phyloP scores from a whole-genome alignment of 805 yeast species.

The Candida maesae region DNA sequence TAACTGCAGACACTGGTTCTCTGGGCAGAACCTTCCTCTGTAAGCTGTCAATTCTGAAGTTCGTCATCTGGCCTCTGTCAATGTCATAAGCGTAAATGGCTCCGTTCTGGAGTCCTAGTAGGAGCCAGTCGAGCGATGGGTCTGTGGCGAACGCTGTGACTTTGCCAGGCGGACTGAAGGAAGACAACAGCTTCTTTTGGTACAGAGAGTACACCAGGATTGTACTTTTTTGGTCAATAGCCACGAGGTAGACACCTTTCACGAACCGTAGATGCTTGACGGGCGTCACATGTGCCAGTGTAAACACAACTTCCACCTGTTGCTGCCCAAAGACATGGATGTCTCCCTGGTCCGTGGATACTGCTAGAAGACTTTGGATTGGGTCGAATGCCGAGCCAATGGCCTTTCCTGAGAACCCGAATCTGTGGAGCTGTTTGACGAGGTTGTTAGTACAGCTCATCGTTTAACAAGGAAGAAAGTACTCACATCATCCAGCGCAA shows the following conservation, averaged over 20 bases:
- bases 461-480: not conserved
- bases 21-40: constrained; percentile 59
- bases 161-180: constrained; percentile 58
- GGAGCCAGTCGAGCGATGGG: constrained; percentile 84
- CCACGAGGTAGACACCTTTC: constrained; percentile 78
- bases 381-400: constrained; percentile 78
- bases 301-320: constrained; percentile 67
- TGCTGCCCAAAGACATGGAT: constrained; percentile 82
- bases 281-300: constrained; percentile 44
- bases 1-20: constrained; percentile 59
- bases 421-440: constrained; percentile 30
- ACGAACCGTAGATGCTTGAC: constrained; percentile 61
- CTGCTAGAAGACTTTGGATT: constrained; percentile 79
- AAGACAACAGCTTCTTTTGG: constrained; percentile 54
- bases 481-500: constrained; percentile 31
- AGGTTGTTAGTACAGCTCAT: not conserved
- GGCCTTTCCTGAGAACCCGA: constrained; percentile 64
- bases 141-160: constrained; percentile 74
- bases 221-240: constrained; percentile 56
- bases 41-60: constrained; percentile 63
- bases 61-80: constrained; percentile 68
- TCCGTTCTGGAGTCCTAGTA: constrained; percentile 79
- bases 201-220: constrained; percentile 69
- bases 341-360: constrained; percentile 67
- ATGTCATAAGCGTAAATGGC: constrained; percentile 69